These are phyloP conservation scores for Amesomyces nigricolor DNA, from an alignment of 2,329 filamentous ascomycete genomes.

Conservation along the genomic window DNA sequence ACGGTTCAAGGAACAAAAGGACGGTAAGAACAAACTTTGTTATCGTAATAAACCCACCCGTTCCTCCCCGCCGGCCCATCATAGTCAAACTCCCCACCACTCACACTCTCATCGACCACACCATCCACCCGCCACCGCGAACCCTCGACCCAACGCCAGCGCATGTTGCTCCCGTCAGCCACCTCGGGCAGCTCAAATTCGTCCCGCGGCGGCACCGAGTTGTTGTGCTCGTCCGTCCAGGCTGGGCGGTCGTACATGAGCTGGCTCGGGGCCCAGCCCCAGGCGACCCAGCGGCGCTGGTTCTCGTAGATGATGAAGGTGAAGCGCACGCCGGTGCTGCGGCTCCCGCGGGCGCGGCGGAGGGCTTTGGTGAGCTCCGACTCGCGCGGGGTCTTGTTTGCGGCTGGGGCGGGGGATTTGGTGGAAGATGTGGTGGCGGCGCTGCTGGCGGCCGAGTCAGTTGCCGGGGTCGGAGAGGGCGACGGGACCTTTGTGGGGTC, in stretches of 20 bases:
- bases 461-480: slow-evolving; percentile 32
- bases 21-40: slow-evolving; percentile 57
- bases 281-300: slow-evolving; percentile 86
- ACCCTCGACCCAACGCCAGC: slow-evolving; percentile 73
- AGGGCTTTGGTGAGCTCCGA: slow-evolving; percentile 45
- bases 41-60: slow-evolving; percentile 98
- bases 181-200: slow-evolving; percentile 58
- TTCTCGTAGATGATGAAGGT: slow-evolving; percentile 97
- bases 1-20: too few species aligned
- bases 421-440: slow-evolving; percentile 24
- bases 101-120: slow-evolving; percentile 48
- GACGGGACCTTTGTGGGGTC: slow-evolving; percentile 39
- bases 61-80: slow-evolving; percentile 57
- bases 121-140: slow-evolving; percentile 86
- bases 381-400: slow-evolving; percentile 30
- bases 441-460: slow-evolving; percentile 16
- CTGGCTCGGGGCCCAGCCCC: slow-evolving; percentile 89
- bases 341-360: slow-evolving; percentile 37
- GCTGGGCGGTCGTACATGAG: slow-evolving; percentile 84
- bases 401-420: slow-evolving; percentile 23
- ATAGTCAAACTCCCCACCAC: slow-evolving; percentile 42
- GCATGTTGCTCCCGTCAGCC: slow-evolving; percentile 52
- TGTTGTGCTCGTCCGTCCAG: slow-evolving; percentile 96
- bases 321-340: slow-evolving; percentile 79
- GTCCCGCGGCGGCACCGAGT: slow-evolving; percentile 69